phyloP scores from a whole-genome alignment of 805 yeast species.

The Lipomyces sp. region DNA sequence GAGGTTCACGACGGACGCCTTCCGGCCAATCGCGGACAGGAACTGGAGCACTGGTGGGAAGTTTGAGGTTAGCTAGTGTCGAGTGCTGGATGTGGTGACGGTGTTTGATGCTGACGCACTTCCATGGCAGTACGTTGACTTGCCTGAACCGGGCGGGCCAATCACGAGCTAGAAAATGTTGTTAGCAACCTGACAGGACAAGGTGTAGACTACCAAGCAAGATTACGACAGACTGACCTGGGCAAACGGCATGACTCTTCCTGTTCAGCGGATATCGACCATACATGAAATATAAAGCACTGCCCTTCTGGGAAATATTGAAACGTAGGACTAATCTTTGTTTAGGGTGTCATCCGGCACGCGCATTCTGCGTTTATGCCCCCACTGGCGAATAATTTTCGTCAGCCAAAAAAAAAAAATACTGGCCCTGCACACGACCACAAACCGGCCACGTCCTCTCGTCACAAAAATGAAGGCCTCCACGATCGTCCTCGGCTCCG shows the following conservation, averaged over 20 bases:
- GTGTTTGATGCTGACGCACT: constrained; percentile 26
- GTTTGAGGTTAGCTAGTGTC: constrained; percentile 31
- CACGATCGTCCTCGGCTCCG: constrained; percentile 3
- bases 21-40: constrained; percentile 88
- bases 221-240: constrained; percentile 11
- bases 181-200: neutral
- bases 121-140: constrained; percentile 91
- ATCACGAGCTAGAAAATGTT: constrained; percentile 82
- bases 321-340: too few relatives aligned
- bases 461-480: constrained; percentile 12
- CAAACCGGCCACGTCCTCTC: too few relatives aligned
- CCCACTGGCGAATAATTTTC: too few relatives aligned
- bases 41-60: constrained; percentile 62
- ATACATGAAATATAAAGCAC: too few relatives aligned
- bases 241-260: constrained; percentile 26
- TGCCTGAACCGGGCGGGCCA: constrained; percentile 98
- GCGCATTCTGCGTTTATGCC: too few relatives aligned
- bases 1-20: constrained; percentile 75
- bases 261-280: too few relatives aligned
- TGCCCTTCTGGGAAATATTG: too few relatives aligned
- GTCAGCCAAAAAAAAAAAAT: too few relatives aligned
- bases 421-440: too few relatives aligned
- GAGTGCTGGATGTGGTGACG: too few relatives aligned
- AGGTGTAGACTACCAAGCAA: neutral
- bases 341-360: too few relatives aligned